A percentile compares a stretch with the other conserved stretches of the same genome.
Conservation (phyloP, 2,329 filamentous ascomycete species). For the Teratosphaeria epicoccoides region DNA sequence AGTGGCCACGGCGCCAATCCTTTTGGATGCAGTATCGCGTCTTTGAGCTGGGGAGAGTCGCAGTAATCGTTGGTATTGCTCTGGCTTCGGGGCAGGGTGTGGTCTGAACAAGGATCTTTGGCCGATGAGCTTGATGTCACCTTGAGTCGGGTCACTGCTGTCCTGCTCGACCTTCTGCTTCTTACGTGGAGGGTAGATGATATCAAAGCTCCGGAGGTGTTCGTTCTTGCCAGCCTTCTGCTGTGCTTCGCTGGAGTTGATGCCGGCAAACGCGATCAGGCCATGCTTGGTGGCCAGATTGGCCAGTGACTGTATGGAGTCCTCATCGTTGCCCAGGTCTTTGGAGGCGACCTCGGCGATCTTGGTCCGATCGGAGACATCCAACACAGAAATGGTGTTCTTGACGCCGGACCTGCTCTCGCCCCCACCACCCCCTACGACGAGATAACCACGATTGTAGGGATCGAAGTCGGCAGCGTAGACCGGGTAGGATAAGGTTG, state of each 20-base stretch:
- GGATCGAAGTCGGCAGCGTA: conserved; percentile 85
- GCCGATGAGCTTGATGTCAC: conserved; percentile 37
- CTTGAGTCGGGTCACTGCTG: conserved; percentile 23
- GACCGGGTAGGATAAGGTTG: conserved; percentile 68
- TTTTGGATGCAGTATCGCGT: conserved; percentile 40
- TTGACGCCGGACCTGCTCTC: conserved; percentile 69
- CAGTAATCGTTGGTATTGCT: conserved; percentile 50
- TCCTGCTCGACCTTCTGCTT: conserved; percentile 26
- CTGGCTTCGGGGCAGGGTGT: conserved; percentile 35
- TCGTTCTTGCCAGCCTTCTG: conserved; percentile 68
- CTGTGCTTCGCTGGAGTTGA: conserved; percentile 69
- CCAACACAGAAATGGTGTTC: conserved; percentile 73
- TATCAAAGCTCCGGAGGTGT: conserved; percentile 67
- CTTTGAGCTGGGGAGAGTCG: conserved; percentile 46
- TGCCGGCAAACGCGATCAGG: conserved; percentile 55
- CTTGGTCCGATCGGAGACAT: conserved; percentile 57
- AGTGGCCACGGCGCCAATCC: conserved; percentile 69
- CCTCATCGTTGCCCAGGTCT: conserved; percentile 71
- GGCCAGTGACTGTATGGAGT: conserved; percentile 76
- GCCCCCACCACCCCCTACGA: conserved; percentile 82
- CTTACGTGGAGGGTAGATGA: conserved; percentile 45
- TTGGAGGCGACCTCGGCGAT: conserved; percentile 57
- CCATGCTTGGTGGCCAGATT: conserved; percentile 51
- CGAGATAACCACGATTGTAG: conserved; percentile 59
- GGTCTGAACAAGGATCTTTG: conserved; percentile 43